A percentile compares a stretch with the other conserved stretches of the same genome.
Conservation (phyloP, 176 grass and related monocot species). For the Carex parvula region DNA sequence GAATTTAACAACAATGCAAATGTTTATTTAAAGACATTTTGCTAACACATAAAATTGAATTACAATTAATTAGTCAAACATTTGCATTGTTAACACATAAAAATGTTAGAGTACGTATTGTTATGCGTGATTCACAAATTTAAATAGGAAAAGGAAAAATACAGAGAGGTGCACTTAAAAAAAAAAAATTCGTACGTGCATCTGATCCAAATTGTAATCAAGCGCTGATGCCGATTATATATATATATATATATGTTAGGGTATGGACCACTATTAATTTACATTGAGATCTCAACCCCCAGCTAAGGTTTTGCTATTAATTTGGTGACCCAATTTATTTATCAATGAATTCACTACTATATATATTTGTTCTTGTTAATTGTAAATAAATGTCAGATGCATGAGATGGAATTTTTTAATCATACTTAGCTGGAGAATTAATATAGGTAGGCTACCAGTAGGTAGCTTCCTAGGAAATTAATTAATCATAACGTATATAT, state of each 20-base stretch:
- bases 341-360: neutral
- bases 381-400: neutral
- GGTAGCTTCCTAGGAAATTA: neutral
- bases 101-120: too few relatives aligned
- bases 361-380: too few relatives aligned
- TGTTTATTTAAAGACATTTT: too few relatives aligned
- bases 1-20: too few relatives aligned
- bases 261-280: constrained; percentile 5
- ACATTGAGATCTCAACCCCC: constrained; percentile 22
- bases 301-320: constrained; percentile 14
- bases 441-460: neutral
- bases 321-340: neutral
- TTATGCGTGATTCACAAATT: neutral
- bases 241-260: too few relatives aligned
- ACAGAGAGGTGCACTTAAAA: neutral
- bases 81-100: too few relatives aligned
- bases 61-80: too few relatives aligned
- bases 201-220: neutral
- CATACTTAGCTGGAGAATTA: constrained; percentile 5
- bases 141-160: neutral
- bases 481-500: neutral
- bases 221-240: neutral
- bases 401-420: neutral
- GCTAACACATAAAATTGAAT: too few relatives aligned
- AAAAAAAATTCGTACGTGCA: too few relatives aligned